A percentile compares a stretch with the other conserved stretches of the same genome.
Conservation (phyloP, 169 alveolate species). For the Eimeria praecox region DNA sequence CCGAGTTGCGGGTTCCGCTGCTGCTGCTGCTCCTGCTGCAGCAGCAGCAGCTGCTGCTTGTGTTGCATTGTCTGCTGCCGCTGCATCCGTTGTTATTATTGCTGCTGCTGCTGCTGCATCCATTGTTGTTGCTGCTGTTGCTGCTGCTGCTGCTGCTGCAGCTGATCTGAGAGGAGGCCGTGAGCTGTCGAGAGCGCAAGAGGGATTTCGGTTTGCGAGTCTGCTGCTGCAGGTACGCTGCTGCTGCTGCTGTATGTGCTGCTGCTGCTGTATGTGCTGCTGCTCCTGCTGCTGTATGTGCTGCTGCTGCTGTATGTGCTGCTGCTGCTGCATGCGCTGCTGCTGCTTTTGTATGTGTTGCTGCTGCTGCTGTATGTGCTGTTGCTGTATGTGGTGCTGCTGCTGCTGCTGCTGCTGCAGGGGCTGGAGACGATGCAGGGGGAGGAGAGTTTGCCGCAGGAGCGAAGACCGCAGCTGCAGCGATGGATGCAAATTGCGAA, state of each 20-base stretch:
- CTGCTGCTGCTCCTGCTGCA: conserved; percentile 17
- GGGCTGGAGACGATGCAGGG: conserved; percentile 45
- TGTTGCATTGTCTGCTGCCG: too few relatives aligned
- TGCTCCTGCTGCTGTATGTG: too few relatives aligned
- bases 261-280: too few relatives aligned
- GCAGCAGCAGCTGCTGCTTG: too few relatives aligned
- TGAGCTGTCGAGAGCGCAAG: conserved; percentile 47
- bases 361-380: conserved; percentile 39
- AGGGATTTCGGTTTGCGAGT: conserved; percentile 39
- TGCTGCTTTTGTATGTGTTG: conserved; percentile 7
- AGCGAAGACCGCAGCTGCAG: conserved; percentile 56
- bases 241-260: conserved; percentile 20
- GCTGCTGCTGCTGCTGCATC: conserved; percentile 35
- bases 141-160: conserved; percentile 68
- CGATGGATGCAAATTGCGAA: conserved; percentile 43
- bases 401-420: conserved; percentile 60
- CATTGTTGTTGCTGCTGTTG: neutral
- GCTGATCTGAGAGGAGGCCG: conserved; percentile 32
- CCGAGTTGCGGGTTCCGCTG: neutral
- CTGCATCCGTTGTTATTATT: neutral
- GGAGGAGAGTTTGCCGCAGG: conserved; percentile 12
- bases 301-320: neutral
- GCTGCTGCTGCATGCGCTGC: conserved; percentile 39
- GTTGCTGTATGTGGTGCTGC: neutral
- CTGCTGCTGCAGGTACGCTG: conserved; percentile 31